These are phyloP conservation scores for Flaveria robusta DNA, from an alignment of 129 eudicot genomes.

Conservation along the genomic window DNA sequence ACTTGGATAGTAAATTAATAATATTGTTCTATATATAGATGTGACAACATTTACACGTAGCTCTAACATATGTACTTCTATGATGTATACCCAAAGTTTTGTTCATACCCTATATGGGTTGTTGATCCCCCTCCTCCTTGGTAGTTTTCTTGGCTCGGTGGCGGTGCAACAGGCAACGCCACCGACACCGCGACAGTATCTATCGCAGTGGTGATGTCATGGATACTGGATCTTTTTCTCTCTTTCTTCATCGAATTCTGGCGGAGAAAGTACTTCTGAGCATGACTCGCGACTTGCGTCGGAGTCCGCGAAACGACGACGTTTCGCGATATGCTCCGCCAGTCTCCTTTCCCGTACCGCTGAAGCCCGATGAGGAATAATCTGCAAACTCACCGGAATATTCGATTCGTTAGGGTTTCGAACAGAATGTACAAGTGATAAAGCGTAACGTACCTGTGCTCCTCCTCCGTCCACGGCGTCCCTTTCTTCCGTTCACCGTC, in stretches of 20 bases:
- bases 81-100: conserved; percentile 35
- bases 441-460: conserved; percentile 62
- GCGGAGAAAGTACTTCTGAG: conserved; percentile 67
- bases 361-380: conserved; percentile 58
- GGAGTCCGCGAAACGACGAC: conserved; percentile 70
- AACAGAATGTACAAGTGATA: conserved; percentile 17
- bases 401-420: background rate
- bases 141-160: conserved; percentile 15
- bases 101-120: conserved; percentile 38
- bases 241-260: conserved; percentile 68
- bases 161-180: background rate
- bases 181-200: conserved; percentile 49
- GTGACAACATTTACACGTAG: conserved; percentile 19
- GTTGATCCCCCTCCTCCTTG: conserved; percentile 37
- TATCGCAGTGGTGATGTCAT: conserved; percentile 59
- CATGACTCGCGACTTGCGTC: conserved; percentile 78
- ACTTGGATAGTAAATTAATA: conserved; percentile 14
- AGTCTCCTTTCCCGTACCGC: conserved; percentile 65
- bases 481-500: conserved; percentile 91
- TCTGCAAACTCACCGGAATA: conserved; percentile 19
- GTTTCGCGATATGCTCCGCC: conserved; percentile 80
- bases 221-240: conserved; percentile 71
- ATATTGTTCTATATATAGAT: background rate
- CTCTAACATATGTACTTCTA: conserved; percentile 29
- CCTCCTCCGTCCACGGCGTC: conserved; percentile 95